Base-by-base conservation (phyloP, 768 basidiomycete species). In the Tephrocybe rancida region DNA sequence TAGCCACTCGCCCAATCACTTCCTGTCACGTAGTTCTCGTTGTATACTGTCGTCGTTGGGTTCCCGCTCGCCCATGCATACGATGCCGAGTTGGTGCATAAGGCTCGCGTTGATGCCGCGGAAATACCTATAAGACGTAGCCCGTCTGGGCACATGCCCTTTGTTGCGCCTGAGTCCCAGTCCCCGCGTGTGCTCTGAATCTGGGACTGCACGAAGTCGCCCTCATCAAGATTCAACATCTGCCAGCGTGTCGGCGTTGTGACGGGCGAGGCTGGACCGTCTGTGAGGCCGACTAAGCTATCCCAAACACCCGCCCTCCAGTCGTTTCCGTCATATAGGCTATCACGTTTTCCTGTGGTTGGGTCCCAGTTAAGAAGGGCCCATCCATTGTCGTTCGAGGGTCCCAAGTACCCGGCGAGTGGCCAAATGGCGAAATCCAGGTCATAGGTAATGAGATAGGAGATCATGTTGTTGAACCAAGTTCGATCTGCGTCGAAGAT, bases 381-480 rank as follows among this genome's bases (percentile, higher is more conserved):
- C 58, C 55, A 59, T 38, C 58, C 58, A 18, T 59, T 56, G 51
- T 18, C 44, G n/a, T 55, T 56, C 22, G 18, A 34, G 24, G 54
- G 51, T 2, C 54, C 55, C 11, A 56, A 39, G 16, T 59, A 59
- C 4, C 58, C 58, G 14, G 53, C 29, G 34, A 59, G 58, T 14
- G 58, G 58, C 58, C 54, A 59, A 21, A 59, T 25, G 9, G 54
- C 54, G 48, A 59, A 59, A 45, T 59, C 58, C 32, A 59, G 18
- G 37, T 56, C 58, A 32, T 59, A 49, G 13, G 47, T 56, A 1
- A 27, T 53, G 18, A 59, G 50, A 27, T 56, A 56, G 11, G 54
- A 49, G 13, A 59, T 27, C 37, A 56, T 56, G 44, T 56, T 59
- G 21, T 49, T 32, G 29, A 56, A 53, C 54, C 58, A 59, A n/a